Evolutionary conservation across 305 asterid genomes (phyloP).

Genomic region (Rubia balearica): DNA sequence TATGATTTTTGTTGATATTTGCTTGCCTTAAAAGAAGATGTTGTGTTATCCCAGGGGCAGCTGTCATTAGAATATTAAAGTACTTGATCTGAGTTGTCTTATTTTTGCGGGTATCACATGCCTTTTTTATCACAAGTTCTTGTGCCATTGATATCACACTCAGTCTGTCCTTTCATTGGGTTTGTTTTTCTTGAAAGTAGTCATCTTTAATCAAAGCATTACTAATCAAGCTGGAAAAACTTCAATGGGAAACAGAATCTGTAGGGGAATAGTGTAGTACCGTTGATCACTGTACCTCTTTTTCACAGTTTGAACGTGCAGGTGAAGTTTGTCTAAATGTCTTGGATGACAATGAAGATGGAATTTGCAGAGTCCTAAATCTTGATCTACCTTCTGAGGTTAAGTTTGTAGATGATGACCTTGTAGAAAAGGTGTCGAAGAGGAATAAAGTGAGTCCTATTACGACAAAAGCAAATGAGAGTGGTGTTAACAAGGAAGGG

Average conservation of each 20-base stretch:
- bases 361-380: conserved; percentile 19
- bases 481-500: conserved; percentile 11
- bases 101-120: not conserved
- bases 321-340: conserved; percentile 31
- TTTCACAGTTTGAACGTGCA: conserved; percentile 16
- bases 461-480: conserved; percentile 19
- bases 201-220: not conserved
- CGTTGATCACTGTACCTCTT: not conserved
- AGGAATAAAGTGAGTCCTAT: conserved; percentile 36
- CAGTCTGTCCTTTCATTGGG: not conserved
- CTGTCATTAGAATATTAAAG: not conserved
- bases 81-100: not conserved
- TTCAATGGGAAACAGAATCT: not conserved
- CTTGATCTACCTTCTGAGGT: conserved; percentile 19
- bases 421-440: conserved; percentile 23
- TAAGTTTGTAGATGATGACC: conserved; percentile 28
- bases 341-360: conserved; percentile 22
- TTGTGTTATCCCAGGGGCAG: not conserved
- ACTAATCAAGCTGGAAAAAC: not conserved
- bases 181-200: not conserved
- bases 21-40: not conserved
- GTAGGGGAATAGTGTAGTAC: not conserved
- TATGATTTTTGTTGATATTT: too few species aligned
- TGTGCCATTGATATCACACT: not conserved
- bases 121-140: not conserved